phyloP scores from a whole-genome alignment of 257 asterid species.

The Osmanthus fragrans region DNA sequence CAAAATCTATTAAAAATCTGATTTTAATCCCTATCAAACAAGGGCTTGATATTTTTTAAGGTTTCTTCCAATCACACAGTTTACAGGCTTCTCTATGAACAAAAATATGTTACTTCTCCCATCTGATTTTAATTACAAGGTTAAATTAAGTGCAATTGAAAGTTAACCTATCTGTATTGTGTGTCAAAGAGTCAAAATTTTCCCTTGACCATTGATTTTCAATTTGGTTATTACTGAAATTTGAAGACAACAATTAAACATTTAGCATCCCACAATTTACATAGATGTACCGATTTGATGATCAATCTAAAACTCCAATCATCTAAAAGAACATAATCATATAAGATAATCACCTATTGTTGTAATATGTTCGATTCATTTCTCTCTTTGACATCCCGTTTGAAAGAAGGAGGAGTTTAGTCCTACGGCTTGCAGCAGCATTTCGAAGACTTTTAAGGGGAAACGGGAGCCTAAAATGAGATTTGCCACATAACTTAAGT shows the following conservation, averaged over 20 bases:
- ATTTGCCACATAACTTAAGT: conserved; percentile 48
- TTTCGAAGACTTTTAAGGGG: conserved; percentile 57
- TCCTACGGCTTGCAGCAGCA: conserved; percentile 73
- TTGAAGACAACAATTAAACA: background rate
- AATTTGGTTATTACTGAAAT: background rate
- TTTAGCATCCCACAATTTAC: background rate
- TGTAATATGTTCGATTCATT: conserved; percentile 57
- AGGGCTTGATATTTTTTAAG: background rate
- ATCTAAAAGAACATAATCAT: background rate
- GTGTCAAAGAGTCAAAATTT: background rate
- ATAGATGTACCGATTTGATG: background rate
- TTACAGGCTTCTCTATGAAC: background rate
- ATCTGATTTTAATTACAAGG: background rate
- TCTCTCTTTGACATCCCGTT: conserved; percentile 79
- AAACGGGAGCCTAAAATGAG: conserved; percentile 46
- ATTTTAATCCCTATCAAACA: too few species aligned
- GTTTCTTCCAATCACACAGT: background rate
- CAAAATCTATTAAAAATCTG: too few species aligned
- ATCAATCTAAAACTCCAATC: background rate
- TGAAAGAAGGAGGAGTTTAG: conserved; percentile 52
- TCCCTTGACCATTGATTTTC: background rate
- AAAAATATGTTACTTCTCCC: background rate
- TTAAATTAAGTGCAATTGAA: background rate
- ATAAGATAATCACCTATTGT: conserved; percentile 38
- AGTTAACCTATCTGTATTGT: background rate